Conservation (phyloP, 176 grass and related monocot species). For the Avena sativa region DNA sequence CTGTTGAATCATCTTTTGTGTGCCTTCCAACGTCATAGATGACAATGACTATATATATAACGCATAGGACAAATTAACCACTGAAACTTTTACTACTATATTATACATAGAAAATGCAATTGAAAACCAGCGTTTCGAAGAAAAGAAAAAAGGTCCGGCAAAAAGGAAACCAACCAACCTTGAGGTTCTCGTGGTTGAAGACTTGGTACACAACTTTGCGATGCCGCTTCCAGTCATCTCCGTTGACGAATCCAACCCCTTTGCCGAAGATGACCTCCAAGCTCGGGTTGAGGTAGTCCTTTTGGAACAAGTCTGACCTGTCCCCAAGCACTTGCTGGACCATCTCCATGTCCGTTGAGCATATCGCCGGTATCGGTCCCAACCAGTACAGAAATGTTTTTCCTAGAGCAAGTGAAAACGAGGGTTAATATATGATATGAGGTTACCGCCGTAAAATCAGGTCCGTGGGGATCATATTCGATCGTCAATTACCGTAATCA, state of each 20-base stretch:
- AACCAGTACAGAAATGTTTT: too few relatives aligned
- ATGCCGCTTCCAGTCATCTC: conserved; percentile 32
- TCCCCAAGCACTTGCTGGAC: conserved; percentile 4
- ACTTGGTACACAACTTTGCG: conserved; percentile 46
- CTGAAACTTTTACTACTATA: not conserved
- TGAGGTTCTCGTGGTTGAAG: conserved; percentile 66
- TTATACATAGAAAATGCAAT: too few relatives aligned
- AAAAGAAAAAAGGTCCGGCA: too few relatives aligned
- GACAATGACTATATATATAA: conserved; percentile 23
- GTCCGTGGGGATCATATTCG: too few relatives aligned
- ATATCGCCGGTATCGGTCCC: conserved; percentile 7
- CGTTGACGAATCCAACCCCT: conserved; percentile 40
- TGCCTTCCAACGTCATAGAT: conserved; percentile 43
- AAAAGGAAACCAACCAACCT: conserved; percentile 28
- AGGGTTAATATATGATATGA: too few relatives aligned
- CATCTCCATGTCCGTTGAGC: conserved; percentile 40
- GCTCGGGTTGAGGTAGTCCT: conserved; percentile 43
- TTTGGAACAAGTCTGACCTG: conserved; percentile 53
- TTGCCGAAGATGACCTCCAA: conserved; percentile 45
- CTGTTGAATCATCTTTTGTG: conserved; percentile 12
- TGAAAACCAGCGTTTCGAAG: too few relatives aligned
- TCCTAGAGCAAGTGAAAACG: too few relatives aligned
- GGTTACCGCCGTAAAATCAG: too few relatives aligned
- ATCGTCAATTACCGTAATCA: conserved; percentile 37
- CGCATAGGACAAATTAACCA: not conserved